Percentiles rank a stretch among this genome's conserved stretches.
Evolutionary conservation across 78 protist species (phyloP).

Genomic region (Diacronema lutheri): DNA sequence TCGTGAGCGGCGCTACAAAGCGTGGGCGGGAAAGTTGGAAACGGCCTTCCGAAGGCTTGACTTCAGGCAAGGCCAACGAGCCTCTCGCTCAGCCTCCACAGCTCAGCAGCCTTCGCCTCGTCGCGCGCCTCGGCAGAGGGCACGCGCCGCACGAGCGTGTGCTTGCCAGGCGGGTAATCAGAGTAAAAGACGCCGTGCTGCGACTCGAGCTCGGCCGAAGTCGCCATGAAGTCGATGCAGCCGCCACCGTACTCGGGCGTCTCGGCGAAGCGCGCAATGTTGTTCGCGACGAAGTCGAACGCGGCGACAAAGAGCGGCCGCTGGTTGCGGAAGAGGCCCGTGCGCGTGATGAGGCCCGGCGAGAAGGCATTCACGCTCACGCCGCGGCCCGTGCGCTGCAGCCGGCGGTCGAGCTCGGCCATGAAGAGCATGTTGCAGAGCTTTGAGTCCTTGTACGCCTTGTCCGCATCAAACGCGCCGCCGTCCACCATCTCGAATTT

Average conservation of each 20-base stretch:
- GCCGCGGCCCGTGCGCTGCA: not conserved
- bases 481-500: conserved; percentile 7
- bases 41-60: too few species aligned
- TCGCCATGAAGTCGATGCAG: not conserved
- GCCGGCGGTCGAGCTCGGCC: conserved; percentile 7
- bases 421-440: conserved; percentile 24
- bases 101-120: not conserved
- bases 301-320: not conserved
- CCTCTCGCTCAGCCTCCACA: not conserved
- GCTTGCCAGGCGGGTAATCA: not conserved
- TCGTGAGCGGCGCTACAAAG: too few species aligned
- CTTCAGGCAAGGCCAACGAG: too few species aligned
- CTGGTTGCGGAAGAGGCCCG: conserved; percentile 22
- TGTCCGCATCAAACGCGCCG: not conserved
- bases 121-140: not conserved
- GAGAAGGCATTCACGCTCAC: not conserved
- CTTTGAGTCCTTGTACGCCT: conserved; percentile 31
- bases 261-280: not conserved
- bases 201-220: not conserved
- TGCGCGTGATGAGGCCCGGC: not conserved
- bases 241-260: not conserved
- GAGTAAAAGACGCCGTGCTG: not conserved
- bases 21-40: too few species aligned
- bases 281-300: not conserved
- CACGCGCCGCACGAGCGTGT: not conserved